Base-by-base conservation (phyloP, 179 eudicot genomes). In the Kewa caespitosa region DNA sequence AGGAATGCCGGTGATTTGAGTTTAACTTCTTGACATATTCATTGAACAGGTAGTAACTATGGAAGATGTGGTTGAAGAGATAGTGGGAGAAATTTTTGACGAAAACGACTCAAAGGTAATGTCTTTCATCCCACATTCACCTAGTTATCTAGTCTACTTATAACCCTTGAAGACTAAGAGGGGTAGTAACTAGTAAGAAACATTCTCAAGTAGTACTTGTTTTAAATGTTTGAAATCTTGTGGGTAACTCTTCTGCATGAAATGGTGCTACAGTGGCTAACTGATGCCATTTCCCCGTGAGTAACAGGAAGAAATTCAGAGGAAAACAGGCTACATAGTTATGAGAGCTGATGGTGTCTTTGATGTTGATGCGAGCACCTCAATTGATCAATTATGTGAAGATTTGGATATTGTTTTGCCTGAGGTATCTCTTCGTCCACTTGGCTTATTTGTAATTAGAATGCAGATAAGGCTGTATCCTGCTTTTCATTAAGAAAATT, bases 21-120 rank as follows among this genome's bases (percentile, higher is more conserved):
- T 33, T 69, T 52, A 54, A 57, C 65, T 65, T 38, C 52, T 46
- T 75, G 22, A 48, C 33, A 34, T 50, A 33, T 57, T n/a, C 5
- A 1, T 63, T 59, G 59, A 61, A 59, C 92, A 90, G 95, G 76
- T 90, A 67, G 92, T 90, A 27, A 90, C 95, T 25, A 81, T 89
- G 67, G 95, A 90, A 89, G 95, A 90, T 70, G 92, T 87, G 64
- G 92, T 90, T 66, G 95, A 90, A 77, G 95, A 90, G 81, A 90
- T 90, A 76, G 96, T 90, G 72, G 96, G 96, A 71, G 96, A 90
- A 80, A 90, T 90, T 42, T 90, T 89, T 78, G 96, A 90, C 71
- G 96, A 90, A 81, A 89, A 87, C 80, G 96, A 90, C 69, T 89
- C 96, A 67, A 90, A 89, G 84, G 96, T 90, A 83, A n/a, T 71